Evolutionary conservation across 768 basidiomycete species (phyloP).

Genomic region (Leccinum truebloodii): DNA sequence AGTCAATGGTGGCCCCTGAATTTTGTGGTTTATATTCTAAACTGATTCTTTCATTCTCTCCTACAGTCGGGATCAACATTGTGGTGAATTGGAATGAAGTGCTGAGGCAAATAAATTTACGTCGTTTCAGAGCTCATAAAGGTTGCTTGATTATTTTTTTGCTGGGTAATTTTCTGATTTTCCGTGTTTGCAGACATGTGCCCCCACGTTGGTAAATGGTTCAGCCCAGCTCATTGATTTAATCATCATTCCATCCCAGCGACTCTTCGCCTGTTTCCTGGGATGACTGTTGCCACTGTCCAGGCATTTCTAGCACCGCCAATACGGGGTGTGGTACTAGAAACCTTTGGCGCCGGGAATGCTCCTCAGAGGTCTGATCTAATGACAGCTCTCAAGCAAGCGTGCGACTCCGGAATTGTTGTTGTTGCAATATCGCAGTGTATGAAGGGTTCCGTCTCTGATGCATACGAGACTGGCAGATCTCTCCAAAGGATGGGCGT

Average conservation of each 20-base stretch:
- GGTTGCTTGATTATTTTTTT: conserved; percentile 34
- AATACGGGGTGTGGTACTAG: conserved; percentile 79
- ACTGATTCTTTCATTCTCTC: conserved; percentile 4
- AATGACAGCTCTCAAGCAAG: conserved; percentile 73
- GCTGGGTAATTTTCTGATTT: conserved; percentile 12
- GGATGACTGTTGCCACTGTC: conserved; percentile 74
- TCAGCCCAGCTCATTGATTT: conserved; percentile 2
- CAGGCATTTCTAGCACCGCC: conserved; percentile 75
- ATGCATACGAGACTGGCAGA: conserved; percentile 80
- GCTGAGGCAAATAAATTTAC: conserved; percentile 74
- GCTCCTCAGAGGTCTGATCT: conserved; percentile 82
- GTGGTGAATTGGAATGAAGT: conserved; percentile 88
- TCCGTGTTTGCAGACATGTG: conserved; percentile 59
- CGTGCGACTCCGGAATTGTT: conserved; percentile 80
- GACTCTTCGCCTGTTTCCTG: conserved; percentile 83
- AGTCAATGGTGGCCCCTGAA: conserved; percentile 59
- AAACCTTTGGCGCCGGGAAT: conserved; percentile 93
- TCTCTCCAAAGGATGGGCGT: conserved; percentile 72
- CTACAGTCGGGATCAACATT: conserved; percentile 84
- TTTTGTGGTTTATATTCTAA: neutral
- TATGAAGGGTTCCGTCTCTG: conserved; percentile 80
- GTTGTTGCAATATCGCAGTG: conserved; percentile 94
- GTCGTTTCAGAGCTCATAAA: conserved; percentile 83
- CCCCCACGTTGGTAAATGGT: conserved; percentile 70
- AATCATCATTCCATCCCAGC: conserved; percentile 45